Base-by-base conservation (phyloP, 495 filamentous ascomycete genomes). In the Lineolata rhizophorae region DNA sequence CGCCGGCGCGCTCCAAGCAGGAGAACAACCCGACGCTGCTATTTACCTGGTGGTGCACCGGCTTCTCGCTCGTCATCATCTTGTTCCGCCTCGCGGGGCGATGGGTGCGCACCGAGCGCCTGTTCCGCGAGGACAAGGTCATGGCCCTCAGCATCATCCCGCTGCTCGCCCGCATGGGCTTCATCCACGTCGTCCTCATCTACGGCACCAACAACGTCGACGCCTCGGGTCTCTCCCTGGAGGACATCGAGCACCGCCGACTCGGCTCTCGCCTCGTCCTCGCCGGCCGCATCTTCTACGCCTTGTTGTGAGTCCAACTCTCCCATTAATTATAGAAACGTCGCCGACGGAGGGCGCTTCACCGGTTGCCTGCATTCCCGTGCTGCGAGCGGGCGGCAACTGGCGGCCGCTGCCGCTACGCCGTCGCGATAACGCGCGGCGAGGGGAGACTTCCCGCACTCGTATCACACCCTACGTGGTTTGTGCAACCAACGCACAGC, bases 11-110 rank as follows among this genome's bases (percentile, higher is more conserved):
- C n/a, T n/a, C n/a, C n/a, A n/a, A n/a, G n/a, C n/a, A n/a, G n/a
- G 39, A 50, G 37, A 30, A 41, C 9, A 38, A 27, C 20, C 20
- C 13, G 21, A 20, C 5, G 31, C 29, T 97, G 25, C 60, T 94
- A 32, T 80, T 87, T 44, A 84, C 76, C 47, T 94, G 82, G 78
- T 93, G 87, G 87, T 80, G 79, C 36, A 90, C 82, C 5, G 57
- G 56, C 4, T 87, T 90, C 46, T 77, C 81, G 20, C 54, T 82
- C 29, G 62, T 65, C 22, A 76, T 93, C 38, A 92, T 97, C 37
- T 36, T 81, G 12, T 58, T 80, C 19, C 67, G 87, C 0, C 50
- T 93, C 6, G 52, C 47, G 34, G 84, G 87, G 15, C 72, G 87
- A 24, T 85, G 81, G 46, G 56, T 82, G 5, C 63, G 87, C 17